Base-by-base conservation (phyloP, 768 basidiomycete genomes). In the Amanita fuliginea region DNA sequence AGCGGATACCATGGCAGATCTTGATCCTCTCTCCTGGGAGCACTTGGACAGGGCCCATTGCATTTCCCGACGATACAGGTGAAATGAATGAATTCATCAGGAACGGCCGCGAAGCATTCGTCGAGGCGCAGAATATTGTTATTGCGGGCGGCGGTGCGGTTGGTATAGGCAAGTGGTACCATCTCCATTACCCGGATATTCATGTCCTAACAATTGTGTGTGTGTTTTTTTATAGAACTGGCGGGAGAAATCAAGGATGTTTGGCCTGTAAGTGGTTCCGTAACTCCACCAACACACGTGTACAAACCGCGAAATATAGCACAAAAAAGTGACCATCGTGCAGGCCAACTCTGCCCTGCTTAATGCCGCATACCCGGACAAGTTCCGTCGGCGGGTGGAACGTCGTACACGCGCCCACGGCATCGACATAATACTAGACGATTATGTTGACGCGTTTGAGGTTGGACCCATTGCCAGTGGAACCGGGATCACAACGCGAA, bases 21-120 rank as follows among this genome's bases (percentile, higher is more conserved):
- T 70, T 83, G 44, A 69, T 80, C 13, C 61, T 83, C 36, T 74
- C 77, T 0, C 68, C 79, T 0, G 81, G 80, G 0, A 67, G 68
- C 13, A 58, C 51, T 5, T 82, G 74, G 75, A 61, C 57, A 14
- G 77, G 73, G 0, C 59, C 65, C 2, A 44, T 70, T 7, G 53
- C 60, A 2, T 57, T 69, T 19, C 69, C 69, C 1, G 51, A 56
- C 11, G 57, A 56, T 6, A 22, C 39, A 24, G 46, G 42, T 9
- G 61, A 64, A 0, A 60, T 67, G 1, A 42, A 57, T 8, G 56
- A 56, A 11, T 62, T 66, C 39, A 34, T 60, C 33, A 36, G 21
- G 11, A 52, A 51, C 4, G 30, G 40, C n/a, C 53, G 59, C 11
- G 41, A 34, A 21, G 60, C 58, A 30, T 66, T 73, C 52, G 59